Evolutionary conservation across 805 yeast species (phyloP).

Genomic region (Crinitomyces ghanaensis): DNA sequence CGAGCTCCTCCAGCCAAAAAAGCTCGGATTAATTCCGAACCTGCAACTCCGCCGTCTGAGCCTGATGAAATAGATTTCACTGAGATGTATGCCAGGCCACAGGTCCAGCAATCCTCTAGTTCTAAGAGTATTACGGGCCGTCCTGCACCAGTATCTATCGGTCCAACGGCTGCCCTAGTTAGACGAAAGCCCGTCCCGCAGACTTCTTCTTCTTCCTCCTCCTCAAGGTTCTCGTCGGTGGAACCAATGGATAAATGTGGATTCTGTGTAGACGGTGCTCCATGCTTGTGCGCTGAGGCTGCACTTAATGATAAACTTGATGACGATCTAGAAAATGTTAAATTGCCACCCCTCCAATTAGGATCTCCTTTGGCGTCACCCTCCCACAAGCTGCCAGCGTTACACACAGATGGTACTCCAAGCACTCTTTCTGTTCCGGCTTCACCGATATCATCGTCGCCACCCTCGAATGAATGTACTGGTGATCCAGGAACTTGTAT

Average conservation of each 20-base stretch:
- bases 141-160: slow-evolving; percentile 1
- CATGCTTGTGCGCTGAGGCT: slow-evolving; percentile 84
- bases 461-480: slow-evolving; percentile 42
- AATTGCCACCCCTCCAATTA: slow-evolving; percentile 17
- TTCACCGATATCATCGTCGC: slow-evolving; percentile 5
- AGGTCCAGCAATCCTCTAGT: too few relatives aligned
- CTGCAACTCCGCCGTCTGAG: slow-evolving; percentile 23
- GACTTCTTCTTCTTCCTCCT: slow-evolving; percentile 3
- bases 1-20: slow-evolving; percentile 4
- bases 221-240: slow-evolving; percentile 11
- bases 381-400: slow-evolving; percentile 38
- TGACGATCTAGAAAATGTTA: slow-evolving; percentile 16
- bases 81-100: slow-evolving; percentile 24
- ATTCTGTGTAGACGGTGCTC: slow-evolving; percentile 83
- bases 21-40: not conserved
- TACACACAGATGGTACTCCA: slow-evolving; percentile 61
- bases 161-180: slow-evolving; percentile 1
- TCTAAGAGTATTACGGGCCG: slow-evolving; percentile 5
- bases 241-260: slow-evolving; percentile 68
- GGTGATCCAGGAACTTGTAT: slow-evolving; percentile 83
- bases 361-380: slow-evolving; percentile 6
- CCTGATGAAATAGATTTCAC: slow-evolving; percentile 40
- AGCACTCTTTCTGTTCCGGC: slow-evolving; percentile 31
- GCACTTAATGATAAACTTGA: slow-evolving; percentile 30
- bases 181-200: not conserved